Percentiles rank a stretch among this genome's conserved stretches.
phyloP scores from a whole-genome alignment of 306 rosid species.

The Trifolium subterraneum region DNA sequence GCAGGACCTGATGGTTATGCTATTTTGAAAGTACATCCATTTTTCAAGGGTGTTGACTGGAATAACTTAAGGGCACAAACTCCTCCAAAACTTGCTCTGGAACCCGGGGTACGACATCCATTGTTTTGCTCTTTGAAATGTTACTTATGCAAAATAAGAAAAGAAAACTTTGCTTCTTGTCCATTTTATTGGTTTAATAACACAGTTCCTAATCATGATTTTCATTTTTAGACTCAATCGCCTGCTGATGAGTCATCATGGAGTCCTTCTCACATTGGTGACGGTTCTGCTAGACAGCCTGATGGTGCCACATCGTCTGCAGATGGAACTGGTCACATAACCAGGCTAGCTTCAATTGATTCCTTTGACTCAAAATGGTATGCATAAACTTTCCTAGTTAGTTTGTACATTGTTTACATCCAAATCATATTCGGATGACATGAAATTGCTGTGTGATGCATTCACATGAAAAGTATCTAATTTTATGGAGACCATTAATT shows the following conservation, averaged over 20 bases:
- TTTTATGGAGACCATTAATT: no score
- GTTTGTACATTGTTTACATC: constrained; percentile 17
- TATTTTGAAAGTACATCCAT: constrained; percentile 76
- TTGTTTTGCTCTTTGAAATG: constrained; percentile 34
- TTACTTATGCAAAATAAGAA: constrained; percentile 34
- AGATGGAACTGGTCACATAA: constrained; percentile 64
- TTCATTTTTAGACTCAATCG: constrained; percentile 55
- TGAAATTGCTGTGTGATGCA: no score
- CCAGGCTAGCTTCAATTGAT: constrained; percentile 98
- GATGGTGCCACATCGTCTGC: constrained; percentile 77
- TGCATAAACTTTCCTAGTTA: constrained; percentile 27
- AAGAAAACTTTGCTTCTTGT: constrained; percentile 13
- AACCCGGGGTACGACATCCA: constrained; percentile 61
- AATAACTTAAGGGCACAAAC: constrained; percentile 57
- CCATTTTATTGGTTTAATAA: constrained; percentile 22
- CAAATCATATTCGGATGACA: no score
- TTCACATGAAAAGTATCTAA: no score
- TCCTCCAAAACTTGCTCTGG: constrained; percentile 85
- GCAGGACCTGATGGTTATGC: constrained; percentile 88
- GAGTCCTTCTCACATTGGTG: constrained; percentile 90
- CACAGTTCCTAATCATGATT: constrained; percentile 18
- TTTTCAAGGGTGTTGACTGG: constrained; percentile 91
- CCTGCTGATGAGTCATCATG: constrained; percentile 68
- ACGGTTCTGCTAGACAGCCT: constrained; percentile 57
- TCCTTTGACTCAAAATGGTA: constrained; percentile 99